Evolutionary conservation across 306 rosid species (phyloP).

Genomic region (Gleditsia sinensis): DNA sequence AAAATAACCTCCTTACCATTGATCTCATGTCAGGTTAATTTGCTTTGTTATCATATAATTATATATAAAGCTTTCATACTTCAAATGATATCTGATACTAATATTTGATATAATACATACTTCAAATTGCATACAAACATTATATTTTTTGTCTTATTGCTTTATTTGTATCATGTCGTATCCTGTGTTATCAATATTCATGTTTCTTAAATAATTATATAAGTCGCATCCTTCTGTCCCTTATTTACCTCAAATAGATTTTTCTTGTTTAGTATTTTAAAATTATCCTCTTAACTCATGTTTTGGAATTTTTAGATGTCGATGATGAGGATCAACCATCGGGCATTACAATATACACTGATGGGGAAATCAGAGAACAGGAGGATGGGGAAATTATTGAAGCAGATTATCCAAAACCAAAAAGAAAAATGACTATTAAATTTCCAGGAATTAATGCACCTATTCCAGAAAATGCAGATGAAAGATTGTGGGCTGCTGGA

Average conservation of each 20-base stretch:
- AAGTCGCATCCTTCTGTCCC: neutral
- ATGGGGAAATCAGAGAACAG: constrained; percentile 63
- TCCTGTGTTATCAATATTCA: too few relatives aligned
- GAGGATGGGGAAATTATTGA: constrained; percentile 95
- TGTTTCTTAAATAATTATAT: too few relatives aligned
- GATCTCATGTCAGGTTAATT: neutral
- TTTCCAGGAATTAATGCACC: constrained; percentile 94
- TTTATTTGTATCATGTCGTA: too few relatives aligned
- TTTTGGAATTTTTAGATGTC: constrained; percentile 52
- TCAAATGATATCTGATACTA: too few relatives aligned
- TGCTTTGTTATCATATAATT: neutral
- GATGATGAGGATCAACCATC: constrained; percentile 92
- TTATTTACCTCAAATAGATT: neutral
- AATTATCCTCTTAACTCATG: neutral
- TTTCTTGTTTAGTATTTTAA: neutral
- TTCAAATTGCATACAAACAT: too few relatives aligned
- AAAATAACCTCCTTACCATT: neutral
- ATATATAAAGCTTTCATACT: neutral
- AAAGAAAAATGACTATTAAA: constrained; percentile 61
- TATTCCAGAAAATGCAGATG: constrained; percentile 82
- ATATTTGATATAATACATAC: too few relatives aligned
- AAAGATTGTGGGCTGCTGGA: constrained; percentile 66
- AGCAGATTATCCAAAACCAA: constrained; percentile 44
- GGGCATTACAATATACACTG: constrained; percentile 77
- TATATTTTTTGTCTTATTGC: too few relatives aligned